Evolutionary conservation across 805 yeast genomes (phyloP), one percentile per base, ranked within the genome.

Genomic region (Lipomyces sp.): DNA sequence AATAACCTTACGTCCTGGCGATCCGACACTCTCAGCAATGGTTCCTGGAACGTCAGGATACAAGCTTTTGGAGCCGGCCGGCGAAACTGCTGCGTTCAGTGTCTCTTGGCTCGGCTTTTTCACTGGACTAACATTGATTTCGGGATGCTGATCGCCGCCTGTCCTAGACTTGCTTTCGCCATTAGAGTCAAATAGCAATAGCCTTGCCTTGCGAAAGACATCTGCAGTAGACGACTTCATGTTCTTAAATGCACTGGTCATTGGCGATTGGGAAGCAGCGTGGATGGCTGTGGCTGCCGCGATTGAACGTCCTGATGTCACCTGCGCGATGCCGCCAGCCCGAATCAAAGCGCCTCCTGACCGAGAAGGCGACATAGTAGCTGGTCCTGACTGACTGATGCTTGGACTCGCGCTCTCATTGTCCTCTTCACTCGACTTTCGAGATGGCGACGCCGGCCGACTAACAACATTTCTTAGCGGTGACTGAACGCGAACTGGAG

Each of bases 221-320:
- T 65, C 70, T 4, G 72, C 62, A 6, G 72, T 69, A 11, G 72
- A 65, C 18, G 50, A 33, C 63, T 65, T 69, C 69, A 67, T 59
- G 45, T 55, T 62, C 37, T 56, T 37, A 33, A 69, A 35, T 15
- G 66, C 64, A 48, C 62, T 62, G 33, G 62, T 51, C 33, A 65
- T 42, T 2, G 69, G 69, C 2, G 69, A 65, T 30, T 65, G 62
- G 7, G 57, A 62, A n/a, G 56, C 42, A 8, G 59, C 66, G 7
- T 54, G 65, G 1, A 54, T 51, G 15, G 65, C 60, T 4, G 65
- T 57, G 4, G 62, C 45, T 10, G 65, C 61, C 7, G 57, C 65
- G 30, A 39, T 30, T 13, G 62, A 62, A n/a, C 62, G 53, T 50
- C 59, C 62, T 29, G 54, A 51, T 29, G 60, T 30, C 24, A 65